Conservation (phyloP, 331 rosid species). For the Pyrus hybrid region DNA sequence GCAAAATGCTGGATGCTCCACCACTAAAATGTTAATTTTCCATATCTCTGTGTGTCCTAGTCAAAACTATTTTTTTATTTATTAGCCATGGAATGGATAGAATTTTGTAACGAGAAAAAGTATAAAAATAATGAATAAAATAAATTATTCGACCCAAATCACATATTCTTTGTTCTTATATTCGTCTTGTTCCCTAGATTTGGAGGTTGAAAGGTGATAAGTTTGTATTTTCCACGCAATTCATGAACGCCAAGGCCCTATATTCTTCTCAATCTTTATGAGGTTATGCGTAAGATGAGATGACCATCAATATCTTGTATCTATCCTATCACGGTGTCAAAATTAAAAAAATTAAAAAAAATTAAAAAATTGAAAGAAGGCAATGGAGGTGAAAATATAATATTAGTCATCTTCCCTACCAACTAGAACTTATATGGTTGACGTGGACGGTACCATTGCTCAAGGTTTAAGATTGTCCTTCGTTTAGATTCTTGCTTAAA, state of each 20-base stretch:
- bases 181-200: not conserved
- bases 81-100: too few relatives aligned
- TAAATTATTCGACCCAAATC: not conserved
- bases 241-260: too few relatives aligned
- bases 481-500: not conserved
- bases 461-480: constrained; percentile 20
- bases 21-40: too few relatives aligned
- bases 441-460: constrained; percentile 21
- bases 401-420: constrained; percentile 27
- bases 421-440: constrained; percentile 19
- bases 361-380: not conserved
- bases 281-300: not conserved
- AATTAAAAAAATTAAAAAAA: not conserved
- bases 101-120: too few relatives aligned
- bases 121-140: too few relatives aligned
- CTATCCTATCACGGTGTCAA: not conserved
- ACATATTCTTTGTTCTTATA: not conserved
- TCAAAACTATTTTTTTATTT: too few relatives aligned
- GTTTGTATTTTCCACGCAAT: not conserved
- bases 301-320: too few relatives aligned
- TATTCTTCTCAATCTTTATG: too few relatives aligned
- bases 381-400: not conserved
- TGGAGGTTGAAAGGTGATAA: not conserved
- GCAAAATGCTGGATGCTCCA: too few relatives aligned
- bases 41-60: too few relatives aligned